phyloP scores from a whole-genome alignment of 441 rosid species.

The Euphorbia corollata region DNA sequence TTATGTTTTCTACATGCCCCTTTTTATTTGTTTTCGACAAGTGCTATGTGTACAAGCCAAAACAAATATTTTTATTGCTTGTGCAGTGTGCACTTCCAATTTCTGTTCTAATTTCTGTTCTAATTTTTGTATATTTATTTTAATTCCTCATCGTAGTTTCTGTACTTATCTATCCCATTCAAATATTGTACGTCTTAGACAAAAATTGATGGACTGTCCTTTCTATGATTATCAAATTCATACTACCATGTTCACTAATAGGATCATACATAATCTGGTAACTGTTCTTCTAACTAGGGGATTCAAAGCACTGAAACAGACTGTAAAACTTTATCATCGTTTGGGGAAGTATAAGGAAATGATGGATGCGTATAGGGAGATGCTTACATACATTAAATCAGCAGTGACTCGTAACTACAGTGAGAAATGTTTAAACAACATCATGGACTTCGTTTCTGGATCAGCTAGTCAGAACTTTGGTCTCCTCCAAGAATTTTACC shows the following conservation, averaged over 20 bases:
- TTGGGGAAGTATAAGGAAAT: constrained; percentile 76
- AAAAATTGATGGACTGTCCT: background rate
- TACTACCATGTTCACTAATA: background rate
- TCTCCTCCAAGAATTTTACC: constrained; percentile 84
- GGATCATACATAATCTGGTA: background rate
- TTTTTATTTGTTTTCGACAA: background rate
- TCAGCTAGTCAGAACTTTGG: constrained; percentile 89
- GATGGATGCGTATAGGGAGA: constrained; percentile 93
- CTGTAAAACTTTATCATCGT: constrained; percentile 92
- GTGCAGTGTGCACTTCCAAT: background rate
- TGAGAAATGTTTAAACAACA: constrained; percentile 94
- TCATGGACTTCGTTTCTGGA: constrained; percentile 99
- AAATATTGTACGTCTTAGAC: background rate
- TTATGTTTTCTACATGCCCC: no score
- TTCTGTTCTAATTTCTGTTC: background rate
- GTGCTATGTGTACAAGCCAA: constrained; percentile 3
- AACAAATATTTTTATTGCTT: constrained; percentile 2
- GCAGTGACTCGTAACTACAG: constrained; percentile 97
- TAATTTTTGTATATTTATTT: no score
- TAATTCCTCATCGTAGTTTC: background rate
- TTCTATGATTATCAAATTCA: background rate
- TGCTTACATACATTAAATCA: constrained; percentile 93
- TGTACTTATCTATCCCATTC: background rate
- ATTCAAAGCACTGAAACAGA: constrained; percentile 94
- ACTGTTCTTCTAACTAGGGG: constrained; percentile 53